phyloP scores from a whole-genome alignment of 805 yeast genomes.

The Teunomyces cretensis region DNA sequence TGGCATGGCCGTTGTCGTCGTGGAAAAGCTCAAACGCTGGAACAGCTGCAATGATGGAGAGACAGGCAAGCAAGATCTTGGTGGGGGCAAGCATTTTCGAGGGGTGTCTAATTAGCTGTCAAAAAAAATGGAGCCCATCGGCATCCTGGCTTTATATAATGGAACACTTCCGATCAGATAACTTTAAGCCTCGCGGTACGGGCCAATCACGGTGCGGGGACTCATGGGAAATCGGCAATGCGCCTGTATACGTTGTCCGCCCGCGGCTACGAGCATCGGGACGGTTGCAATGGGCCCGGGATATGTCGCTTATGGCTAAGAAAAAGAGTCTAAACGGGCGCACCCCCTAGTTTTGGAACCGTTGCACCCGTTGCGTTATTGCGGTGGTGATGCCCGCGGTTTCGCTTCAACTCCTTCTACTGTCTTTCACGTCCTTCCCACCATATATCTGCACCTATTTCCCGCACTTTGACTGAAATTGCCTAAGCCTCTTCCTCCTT shows the following conservation, averaged over 20 bases:
- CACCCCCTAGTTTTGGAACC: no score
- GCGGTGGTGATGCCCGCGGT: no score
- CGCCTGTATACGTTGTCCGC: background rate
- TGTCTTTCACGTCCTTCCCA: no score
- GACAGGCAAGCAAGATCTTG: slow-evolving; percentile 6
- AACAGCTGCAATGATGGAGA: slow-evolving; percentile 6
- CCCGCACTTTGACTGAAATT: background rate
- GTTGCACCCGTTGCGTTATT: no score
- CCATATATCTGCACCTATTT: no score
- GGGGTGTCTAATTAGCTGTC: background rate
- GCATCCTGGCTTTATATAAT: background rate
- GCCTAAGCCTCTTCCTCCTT: background rate
- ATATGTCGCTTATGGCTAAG: no score
- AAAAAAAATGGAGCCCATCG: slow-evolving; percentile 3
- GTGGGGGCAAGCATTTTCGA: slow-evolving; percentile 9
- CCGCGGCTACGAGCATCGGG: slow-evolving; percentile 3
- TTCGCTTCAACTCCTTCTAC: no score
- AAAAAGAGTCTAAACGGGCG: no score
- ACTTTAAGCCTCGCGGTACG: slow-evolving; percentile 1
- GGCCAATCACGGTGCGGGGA: slow-evolving; percentile 1
- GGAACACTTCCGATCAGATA: slow-evolving; percentile 8
- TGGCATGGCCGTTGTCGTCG: slow-evolving; percentile 12
- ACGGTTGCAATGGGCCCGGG: no score
- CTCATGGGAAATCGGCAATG: background rate
- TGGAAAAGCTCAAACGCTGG: slow-evolving; percentile 10